Percentiles rank a stretch among this genome's conserved stretches.
Conservation (phyloP, 2,329 filamentous ascomycete species). For the Aspergillus sp. region DNA sequence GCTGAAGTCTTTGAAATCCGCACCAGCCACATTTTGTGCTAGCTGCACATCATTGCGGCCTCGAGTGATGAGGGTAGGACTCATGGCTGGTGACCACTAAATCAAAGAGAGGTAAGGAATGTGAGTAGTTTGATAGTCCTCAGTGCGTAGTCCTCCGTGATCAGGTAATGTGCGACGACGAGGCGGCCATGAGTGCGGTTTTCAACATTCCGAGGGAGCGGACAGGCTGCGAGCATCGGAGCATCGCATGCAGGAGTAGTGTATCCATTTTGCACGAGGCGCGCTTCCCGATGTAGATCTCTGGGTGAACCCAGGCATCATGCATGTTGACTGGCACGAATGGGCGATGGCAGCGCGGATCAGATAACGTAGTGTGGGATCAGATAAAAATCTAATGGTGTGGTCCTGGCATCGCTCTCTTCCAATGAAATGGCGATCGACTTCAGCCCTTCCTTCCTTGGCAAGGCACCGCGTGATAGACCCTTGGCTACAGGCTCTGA, state of each 20-base stretch:
- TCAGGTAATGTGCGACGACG: not conserved
- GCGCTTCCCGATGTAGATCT: not conserved
- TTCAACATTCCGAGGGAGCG: not conserved
- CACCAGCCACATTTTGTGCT: conserved; percentile 7
- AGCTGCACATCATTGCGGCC: conserved; percentile 15
- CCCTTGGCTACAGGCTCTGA: not conserved
- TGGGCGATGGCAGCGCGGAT: not conserved
- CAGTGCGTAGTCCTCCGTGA: not conserved
- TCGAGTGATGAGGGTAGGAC: conserved; percentile 4
- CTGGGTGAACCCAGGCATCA: not conserved
- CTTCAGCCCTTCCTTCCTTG: not conserved
- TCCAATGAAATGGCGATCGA: not conserved
- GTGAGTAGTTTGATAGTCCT: too few relatives aligned
- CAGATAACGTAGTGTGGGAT: not conserved
- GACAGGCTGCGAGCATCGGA: not conserved
- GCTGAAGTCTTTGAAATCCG: conserved; percentile 10
- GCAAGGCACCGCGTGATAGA: not conserved
- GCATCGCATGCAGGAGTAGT: not conserved
- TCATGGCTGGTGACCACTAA: conserved; percentile 2
- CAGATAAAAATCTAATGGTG: not conserved
- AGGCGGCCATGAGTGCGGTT: not conserved
- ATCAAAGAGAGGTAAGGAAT: not conserved
- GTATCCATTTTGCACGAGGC: not conserved
- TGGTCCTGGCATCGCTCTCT: not conserved
- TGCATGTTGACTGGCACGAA: not conserved